Evolutionary conservation across 768 basidiomycete species (phyloP), one percentile per base, ranked within the genome.

Genomic region (Thelephora aurantiotincta): DNA sequence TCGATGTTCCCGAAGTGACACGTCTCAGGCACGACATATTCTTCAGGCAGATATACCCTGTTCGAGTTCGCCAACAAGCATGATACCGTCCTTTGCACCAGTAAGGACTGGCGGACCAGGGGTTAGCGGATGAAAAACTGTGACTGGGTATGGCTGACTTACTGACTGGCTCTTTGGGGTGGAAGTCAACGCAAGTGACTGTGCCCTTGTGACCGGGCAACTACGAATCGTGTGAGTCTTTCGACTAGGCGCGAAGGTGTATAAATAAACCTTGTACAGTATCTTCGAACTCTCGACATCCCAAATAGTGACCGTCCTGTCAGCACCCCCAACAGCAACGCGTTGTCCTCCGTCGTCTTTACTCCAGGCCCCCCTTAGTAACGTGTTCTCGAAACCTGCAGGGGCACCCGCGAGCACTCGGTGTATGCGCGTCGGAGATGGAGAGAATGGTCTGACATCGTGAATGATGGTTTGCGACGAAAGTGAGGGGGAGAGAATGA

Each of bases 161-260:
- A 94, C 91, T 77, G 61, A 96, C 92, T 11, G 92, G 93, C 56
- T 96, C 92, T 58, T 82, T 89, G 7, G 94, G 92, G 61, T 94
- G 91, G 70, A 94, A 96, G 56, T 94, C 96, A 0, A 91, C 89
- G n/a, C 82, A 70, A 1, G 90, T 92, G 12, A 98, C 92, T 0
- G 93, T 93, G 11, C 94, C 93, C 62, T 90, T 96, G 63, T 99
- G 94, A 12, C 94, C 94, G 35, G 94, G 90, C 48, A 97, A 73
- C 87, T 88, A 30, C 3, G 33, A 42, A 46, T 13, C 6, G 23
- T 13, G 45, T 16, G 30, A 37, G 11, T 33, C 16, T 16, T 18
- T 16, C 2, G 22, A 41, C 16, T 14, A 22, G 3, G 14, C 14
- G 16, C 46, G 7, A 12, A 16, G 48, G n/a, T 26, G 41, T 46